A percentile compares a stretch with the other conserved stretches of the same genome.
Evolutionary conservation across 371 early-diverging fungal species (phyloP).

Genomic region (Entomophthora muscae): DNA sequence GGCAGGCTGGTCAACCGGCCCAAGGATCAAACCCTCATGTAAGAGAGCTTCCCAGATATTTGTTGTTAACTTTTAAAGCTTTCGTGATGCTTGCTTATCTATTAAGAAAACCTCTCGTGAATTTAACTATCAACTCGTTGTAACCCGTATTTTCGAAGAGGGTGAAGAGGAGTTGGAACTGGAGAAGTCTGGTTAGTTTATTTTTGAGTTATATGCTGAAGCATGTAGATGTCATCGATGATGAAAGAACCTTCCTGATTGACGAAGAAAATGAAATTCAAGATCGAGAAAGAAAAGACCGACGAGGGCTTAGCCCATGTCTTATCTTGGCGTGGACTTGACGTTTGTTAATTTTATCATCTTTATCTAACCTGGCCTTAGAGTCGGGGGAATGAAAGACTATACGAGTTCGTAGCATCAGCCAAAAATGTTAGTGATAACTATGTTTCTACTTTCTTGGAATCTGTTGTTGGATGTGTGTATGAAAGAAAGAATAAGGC

Average conservation of each 20-base stretch:
- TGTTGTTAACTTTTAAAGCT: conserved; percentile 12
- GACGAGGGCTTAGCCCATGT: neutral
- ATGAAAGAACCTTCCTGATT: neutral
- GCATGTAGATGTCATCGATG: neutral
- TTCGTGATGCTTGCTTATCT: conserved; percentile 31
- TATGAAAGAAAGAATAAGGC: neutral
- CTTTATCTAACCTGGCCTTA: neutral
- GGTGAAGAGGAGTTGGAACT: conserved; percentile 41
- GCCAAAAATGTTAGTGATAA: neutral
- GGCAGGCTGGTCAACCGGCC: too few relatives aligned
- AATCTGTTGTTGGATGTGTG: neutral
- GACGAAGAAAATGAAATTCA: neutral
- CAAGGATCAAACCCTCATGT: neutral
- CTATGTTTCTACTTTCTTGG: neutral
- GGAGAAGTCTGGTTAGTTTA: conserved; percentile 8
- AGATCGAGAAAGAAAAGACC: neutral
- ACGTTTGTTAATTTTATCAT: neutral
- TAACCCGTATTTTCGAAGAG: conserved; percentile 47
- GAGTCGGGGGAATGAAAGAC: neutral
- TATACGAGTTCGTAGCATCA: neutral
- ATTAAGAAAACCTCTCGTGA: conserved; percentile 31
- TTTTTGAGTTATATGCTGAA: neutral
- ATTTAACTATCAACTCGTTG: conserved; percentile 40
- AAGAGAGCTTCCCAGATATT: conserved; percentile 1
- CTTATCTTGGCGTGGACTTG: neutral